Conservation (phyloP, 768 basidiomycete genomes). For the Suillus variegatus region DNA sequence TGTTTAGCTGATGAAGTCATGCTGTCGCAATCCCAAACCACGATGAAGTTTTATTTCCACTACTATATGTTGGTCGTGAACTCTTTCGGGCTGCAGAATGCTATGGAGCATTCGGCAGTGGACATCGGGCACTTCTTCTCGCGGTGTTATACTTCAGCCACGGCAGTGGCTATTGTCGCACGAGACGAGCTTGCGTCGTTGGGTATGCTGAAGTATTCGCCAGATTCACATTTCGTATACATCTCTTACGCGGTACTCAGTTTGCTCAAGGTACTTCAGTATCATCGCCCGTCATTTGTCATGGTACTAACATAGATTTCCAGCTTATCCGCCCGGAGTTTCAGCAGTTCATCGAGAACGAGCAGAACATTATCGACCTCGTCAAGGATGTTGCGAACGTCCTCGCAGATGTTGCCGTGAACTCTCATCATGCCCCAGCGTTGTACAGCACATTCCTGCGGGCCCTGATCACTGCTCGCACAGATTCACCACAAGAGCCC, state of each 20-base stretch:
- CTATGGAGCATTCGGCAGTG: conserved; percentile 73
- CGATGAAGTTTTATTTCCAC: conserved; percentile 75
- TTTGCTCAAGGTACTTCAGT: conserved; percentile 75
- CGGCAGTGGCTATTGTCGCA: conserved; percentile 67
- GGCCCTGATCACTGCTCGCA: conserved; percentile 63
- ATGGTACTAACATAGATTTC: conserved; percentile 16
- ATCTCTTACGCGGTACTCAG: conserved; percentile 92
- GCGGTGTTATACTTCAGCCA: conserved; percentile 73
- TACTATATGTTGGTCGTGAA: conserved; percentile 89
- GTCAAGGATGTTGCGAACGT: conserved; percentile 82
- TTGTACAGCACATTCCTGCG: conserved; percentile 85
- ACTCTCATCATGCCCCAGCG: conserved; percentile 84
- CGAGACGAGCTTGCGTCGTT: conserved; percentile 77
- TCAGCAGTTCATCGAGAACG: conserved; percentile 71
- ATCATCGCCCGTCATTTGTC: neutral
- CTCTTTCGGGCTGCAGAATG: conserved; percentile 95
- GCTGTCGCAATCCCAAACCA: conserved; percentile 27
- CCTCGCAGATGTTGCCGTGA: conserved; percentile 76
- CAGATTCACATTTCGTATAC: conserved; percentile 91
- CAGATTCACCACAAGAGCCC: conserved; percentile 32
- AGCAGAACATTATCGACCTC: conserved; percentile 66
- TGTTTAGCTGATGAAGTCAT: conserved; percentile 27
- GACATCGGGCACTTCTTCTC: conserved; percentile 86
- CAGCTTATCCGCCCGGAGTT: conserved; percentile 87
- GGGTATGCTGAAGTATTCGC: conserved; percentile 79